Evolutionary conservation across 352 stramenopile genomes (phyloP).

Genomic region (Globisporangium takayamanum): DNA sequence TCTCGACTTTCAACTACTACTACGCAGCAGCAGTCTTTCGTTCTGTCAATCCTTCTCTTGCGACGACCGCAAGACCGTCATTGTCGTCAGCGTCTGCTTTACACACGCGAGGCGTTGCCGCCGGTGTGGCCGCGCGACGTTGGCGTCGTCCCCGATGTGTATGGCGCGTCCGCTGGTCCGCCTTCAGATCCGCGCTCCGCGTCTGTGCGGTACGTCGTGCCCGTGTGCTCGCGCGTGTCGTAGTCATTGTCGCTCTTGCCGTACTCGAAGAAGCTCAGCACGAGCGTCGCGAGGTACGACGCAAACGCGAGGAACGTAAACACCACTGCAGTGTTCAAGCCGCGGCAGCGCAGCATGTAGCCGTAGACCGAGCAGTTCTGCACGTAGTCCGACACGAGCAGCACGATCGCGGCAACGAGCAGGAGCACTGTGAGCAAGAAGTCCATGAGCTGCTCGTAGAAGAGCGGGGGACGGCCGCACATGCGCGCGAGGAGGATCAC

Average conservation of each 20-base stretch:
- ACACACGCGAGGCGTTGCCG: neutral
- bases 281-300: slow-evolving; percentile 37
- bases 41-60: too few species aligned
- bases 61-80: too few species aligned
- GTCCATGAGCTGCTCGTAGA: slow-evolving; percentile 49
- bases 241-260: slow-evolving; percentile 14
- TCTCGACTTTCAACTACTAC: too few species aligned
- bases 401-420: slow-evolving; percentile 54
- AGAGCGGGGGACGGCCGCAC: slow-evolving; percentile 30
- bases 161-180: slow-evolving; percentile 4
- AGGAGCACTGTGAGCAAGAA: slow-evolving; percentile 45
- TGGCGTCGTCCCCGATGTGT: slow-evolving; percentile 10
- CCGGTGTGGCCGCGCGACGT: neutral
- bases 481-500: slow-evolving; percentile 33
- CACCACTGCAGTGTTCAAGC: slow-evolving; percentile 43
- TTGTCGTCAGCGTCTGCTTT: neutral
- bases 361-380: slow-evolving; percentile 52
- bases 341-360: slow-evolving; percentile 60
- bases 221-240: slow-evolving; percentile 10
- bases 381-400: slow-evolving; percentile 67
- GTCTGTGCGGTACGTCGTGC: slow-evolving; percentile 16
- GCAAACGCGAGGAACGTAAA: slow-evolving; percentile 63
- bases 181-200: slow-evolving; percentile 5
- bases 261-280: slow-evolving; percentile 47
- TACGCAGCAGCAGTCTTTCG: too few species aligned